A percentile compares a stretch with the other conserved stretches of the same genome.
These are phyloP conservation scores for Solioccasus polychromus DNA, from an alignment of 768 basidiomycete genomes.

Conservation along the genomic window DNA sequence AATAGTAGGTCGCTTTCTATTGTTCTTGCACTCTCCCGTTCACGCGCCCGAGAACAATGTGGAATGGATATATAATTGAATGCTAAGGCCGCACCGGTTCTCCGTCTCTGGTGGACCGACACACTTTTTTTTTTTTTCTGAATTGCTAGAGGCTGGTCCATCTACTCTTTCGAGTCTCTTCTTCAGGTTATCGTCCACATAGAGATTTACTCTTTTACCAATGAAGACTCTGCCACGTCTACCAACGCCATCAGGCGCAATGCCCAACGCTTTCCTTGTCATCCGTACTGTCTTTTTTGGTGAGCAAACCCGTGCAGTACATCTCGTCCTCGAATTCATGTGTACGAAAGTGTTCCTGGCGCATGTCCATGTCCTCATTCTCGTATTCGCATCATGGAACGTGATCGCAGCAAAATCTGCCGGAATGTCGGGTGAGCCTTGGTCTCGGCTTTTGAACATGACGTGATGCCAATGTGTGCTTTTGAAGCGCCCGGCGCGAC, in stretches of 20 bases:
- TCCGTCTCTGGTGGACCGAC: constrained; percentile 24
- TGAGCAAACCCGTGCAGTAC: constrained; percentile 27
- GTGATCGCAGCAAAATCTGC: constrained; percentile 37
- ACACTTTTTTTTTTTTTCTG: too few species aligned
- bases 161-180: constrained; percentile 5
- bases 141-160: constrained; percentile 11
- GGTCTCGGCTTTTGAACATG: background rate
- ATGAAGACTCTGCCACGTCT: constrained; percentile 6
- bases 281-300: constrained; percentile 58
- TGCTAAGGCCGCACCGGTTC: background rate
- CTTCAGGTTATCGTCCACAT: background rate
- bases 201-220: constrained; percentile 13
- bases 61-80: constrained; percentile 14
- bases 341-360: constrained; percentile 37
- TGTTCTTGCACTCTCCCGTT: constrained; percentile 12
- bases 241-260: constrained; percentile 16
- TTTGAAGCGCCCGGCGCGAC: constrained; percentile 46
- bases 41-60: constrained; percentile 6
- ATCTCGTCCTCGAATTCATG: constrained; percentile 1
- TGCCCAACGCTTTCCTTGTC: constrained; percentile 55
- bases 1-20: constrained; percentile 11
- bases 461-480: background rate
- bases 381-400: constrained; percentile 62
- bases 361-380: constrained; percentile 48
- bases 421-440: constrained; percentile 36